Percentiles rank a stretch among this genome's conserved stretches.
Conservation (phyloP, 495 filamentous ascomycete genomes). For the Talaromyces thailandensis region DNA sequence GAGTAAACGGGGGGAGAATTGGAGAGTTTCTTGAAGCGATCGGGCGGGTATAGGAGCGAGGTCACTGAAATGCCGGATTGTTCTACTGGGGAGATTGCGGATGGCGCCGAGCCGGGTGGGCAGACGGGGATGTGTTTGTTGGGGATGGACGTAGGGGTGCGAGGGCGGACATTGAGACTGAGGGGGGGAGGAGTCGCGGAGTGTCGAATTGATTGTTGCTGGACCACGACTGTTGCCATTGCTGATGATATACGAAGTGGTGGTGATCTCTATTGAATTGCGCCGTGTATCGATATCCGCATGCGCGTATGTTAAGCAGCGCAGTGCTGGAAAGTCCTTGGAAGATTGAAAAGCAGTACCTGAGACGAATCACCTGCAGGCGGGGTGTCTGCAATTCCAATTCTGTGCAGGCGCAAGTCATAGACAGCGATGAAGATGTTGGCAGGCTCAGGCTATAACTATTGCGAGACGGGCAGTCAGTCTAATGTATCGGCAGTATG, state of each 20-base stretch:
- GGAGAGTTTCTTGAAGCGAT: constrained; percentile 47
- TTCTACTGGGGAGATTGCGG: constrained; percentile 44
- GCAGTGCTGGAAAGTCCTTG: not conserved
- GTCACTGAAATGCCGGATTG: constrained; percentile 38
- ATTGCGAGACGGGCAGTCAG: not conserved
- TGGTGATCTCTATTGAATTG: not conserved
- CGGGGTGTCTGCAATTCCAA: not conserved
- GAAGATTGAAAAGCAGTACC: not conserved
- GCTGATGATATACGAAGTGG: not conserved
- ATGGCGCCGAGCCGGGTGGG: constrained; percentile 64
- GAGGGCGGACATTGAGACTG: constrained; percentile 23
- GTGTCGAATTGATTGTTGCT: constrained; percentile 37
- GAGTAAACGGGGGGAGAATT: constrained; percentile 58
- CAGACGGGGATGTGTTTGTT: constrained; percentile 86
- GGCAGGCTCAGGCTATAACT: not conserved
- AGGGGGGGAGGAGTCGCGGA: constrained; percentile 36
- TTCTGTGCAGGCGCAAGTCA: not conserved
- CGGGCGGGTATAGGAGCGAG: constrained; percentile 66
- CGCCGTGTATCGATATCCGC: not conserved
- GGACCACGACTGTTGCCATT: constrained; percentile 44
- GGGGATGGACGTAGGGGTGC: constrained; percentile 55
- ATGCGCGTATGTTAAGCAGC: not conserved
- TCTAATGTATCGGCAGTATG: not conserved
- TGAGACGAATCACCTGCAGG: not conserved
- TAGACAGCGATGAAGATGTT: not conserved